phyloP scores from a whole-genome alignment of 768 basidiomycete species.

The Rhizopogon salebrosus region DNA sequence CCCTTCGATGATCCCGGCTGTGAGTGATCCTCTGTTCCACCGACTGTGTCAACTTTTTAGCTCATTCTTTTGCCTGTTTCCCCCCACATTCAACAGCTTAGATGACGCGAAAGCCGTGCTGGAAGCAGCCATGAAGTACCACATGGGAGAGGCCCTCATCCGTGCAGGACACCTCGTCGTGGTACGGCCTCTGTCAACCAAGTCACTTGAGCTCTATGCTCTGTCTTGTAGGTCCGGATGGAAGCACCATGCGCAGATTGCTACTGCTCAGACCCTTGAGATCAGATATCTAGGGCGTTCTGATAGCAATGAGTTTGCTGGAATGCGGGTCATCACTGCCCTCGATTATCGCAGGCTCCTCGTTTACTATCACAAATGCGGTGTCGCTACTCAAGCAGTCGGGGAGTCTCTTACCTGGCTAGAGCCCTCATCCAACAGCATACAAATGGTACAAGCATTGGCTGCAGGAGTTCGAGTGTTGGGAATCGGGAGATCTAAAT shows the following conservation, averaged over 20 bases:
- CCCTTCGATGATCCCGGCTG: no score
- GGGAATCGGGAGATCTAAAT: no score
- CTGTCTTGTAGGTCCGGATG: conserved; percentile 18
- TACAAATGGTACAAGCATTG: no score
- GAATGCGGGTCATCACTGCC: conserved; percentile 36
- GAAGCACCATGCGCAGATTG: conserved; percentile 14
- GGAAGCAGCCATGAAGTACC: conserved; percentile 17
- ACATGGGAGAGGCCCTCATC: conserved; percentile 17
- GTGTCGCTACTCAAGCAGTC: conserved; percentile 11
- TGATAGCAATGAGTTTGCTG: conserved; percentile 23
- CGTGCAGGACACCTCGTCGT: conserved; percentile 10
- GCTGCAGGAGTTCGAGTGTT: no score
- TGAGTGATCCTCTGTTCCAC: conserved; percentile 21
- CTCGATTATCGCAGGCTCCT: conserved; percentile 36
- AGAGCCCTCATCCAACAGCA: no score
- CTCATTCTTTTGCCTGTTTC: conserved; percentile 32
- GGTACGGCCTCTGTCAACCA: conserved; percentile 2
- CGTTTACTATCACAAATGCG: conserved; percentile 36
- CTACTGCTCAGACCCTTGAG: conserved; percentile 15
- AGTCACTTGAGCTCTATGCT: conserved; percentile 23
- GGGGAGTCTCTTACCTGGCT: background rate
- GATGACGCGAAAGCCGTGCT: conserved; percentile 11
- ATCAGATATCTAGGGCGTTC: conserved; percentile 11
- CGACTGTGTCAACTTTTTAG: conserved; percentile 30
- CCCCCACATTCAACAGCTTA: conserved; percentile 3